Evolutionary conservation across 2,329 filamentous ascomycete species (phyloP).

Genomic region (Dothistroma pini): DNA sequence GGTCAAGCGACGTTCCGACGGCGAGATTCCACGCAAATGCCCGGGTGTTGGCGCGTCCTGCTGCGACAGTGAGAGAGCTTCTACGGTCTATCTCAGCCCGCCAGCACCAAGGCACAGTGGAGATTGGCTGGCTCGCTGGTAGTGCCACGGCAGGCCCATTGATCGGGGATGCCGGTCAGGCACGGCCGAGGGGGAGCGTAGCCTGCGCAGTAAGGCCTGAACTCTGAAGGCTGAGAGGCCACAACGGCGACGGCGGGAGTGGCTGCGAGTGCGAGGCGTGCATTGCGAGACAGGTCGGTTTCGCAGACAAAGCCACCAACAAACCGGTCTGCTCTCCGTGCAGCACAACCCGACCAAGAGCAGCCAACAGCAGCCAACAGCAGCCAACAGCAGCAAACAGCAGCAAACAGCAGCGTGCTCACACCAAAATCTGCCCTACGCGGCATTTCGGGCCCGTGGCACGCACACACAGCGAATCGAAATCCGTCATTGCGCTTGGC

Average conservation of each 20-base stretch:
- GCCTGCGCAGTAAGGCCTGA: too few relatives aligned
- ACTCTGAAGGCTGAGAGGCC: background rate
- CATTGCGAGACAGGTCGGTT: background rate
- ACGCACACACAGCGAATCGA: background rate
- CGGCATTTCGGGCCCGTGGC: background rate
- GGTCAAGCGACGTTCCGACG: background rate
- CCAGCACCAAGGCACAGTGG: slow-evolving; percentile 10
- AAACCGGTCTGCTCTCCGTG: background rate
- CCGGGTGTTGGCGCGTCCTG: background rate
- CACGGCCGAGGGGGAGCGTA: background rate
- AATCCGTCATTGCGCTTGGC: background rate
- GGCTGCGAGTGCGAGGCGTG: background rate
- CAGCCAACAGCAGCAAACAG: background rate
- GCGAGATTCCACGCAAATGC: background rate
- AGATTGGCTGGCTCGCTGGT: background rate
- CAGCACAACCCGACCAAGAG: background rate
- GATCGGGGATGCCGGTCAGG: background rate
- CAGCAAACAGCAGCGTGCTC: background rate
- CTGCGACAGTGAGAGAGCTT: background rate
- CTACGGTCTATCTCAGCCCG: slow-evolving; percentile 4
- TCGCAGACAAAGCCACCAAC: background rate
- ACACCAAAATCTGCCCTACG: background rate
- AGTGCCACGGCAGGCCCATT: background rate
- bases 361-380: background rate
- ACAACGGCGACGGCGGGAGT: background rate